A percentile compares a stretch with the other conserved stretches of the same genome.
phyloP scores from a whole-genome alignment of 148 eudicot species.

The Amaranthus hypochondriacus region DNA sequence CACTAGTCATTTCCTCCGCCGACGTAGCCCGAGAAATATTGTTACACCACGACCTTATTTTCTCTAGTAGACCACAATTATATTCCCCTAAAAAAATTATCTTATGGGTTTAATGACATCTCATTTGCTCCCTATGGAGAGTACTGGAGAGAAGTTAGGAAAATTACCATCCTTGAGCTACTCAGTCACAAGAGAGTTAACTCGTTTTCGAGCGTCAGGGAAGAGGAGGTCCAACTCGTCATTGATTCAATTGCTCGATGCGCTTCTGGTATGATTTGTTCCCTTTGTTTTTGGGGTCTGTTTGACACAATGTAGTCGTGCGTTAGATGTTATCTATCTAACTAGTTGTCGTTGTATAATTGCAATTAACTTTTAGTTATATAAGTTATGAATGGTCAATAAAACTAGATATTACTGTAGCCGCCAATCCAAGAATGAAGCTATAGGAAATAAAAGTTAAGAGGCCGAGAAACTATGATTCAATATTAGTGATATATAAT shows the following conservation, averaged over 20 bases:
- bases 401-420: too few species aligned
- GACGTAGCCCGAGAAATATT: conserved; percentile 38
- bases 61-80: conserved; percentile 41
- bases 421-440: too few species aligned
- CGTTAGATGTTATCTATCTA: too few species aligned
- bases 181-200: conserved; percentile 40
- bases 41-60: conserved; percentile 33
- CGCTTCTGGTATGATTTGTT: background rate
- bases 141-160: conserved; percentile 47
- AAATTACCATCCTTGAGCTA: conserved; percentile 33
- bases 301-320: too few species aligned
- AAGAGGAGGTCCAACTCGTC: conserved; percentile 34
- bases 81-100: conserved; percentile 31
- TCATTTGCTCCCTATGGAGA: conserved; percentile 41
- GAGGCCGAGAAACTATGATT: too few species aligned
- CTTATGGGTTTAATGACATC: conserved; percentile 30
- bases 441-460: too few species aligned
- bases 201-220: conserved; percentile 29
- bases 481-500: too few species aligned
- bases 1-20: conserved; percentile 52
- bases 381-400: too few species aligned
- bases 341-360: too few species aligned
- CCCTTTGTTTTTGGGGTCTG: too few species aligned
- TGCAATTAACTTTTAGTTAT: too few species aligned
- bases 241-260: conserved; percentile 21